Evolutionary conservation across 2,329 filamentous ascomycete species (phyloP).

Genomic region (Xylariaceae sp.): DNA sequence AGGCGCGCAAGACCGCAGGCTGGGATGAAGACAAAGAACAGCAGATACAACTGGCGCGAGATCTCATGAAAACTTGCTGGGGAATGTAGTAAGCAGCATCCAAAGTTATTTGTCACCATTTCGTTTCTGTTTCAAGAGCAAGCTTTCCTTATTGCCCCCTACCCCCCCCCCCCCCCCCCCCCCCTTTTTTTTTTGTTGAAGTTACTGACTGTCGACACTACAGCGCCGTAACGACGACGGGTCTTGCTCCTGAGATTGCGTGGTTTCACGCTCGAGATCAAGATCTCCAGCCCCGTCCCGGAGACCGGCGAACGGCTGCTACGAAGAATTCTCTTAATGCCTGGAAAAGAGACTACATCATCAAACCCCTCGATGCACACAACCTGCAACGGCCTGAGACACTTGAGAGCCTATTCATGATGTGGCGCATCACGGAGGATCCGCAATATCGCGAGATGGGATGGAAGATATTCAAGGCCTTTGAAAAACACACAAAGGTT

Average conservation of each 20-base stretch:
- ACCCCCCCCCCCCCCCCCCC: too few relatives aligned
- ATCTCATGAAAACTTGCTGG: slow-evolving; percentile 95
- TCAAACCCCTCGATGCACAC: slow-evolving; percentile 77
- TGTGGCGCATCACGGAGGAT: slow-evolving; percentile 95
- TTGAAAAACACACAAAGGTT: slow-evolving; percentile 60
- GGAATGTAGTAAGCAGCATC: too few relatives aligned
- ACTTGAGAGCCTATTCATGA: slow-evolving; percentile 89
- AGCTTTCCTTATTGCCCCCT: too few relatives aligned
- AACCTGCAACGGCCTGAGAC: slow-evolving; percentile 95
- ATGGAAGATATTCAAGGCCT: slow-evolving; percentile 95
- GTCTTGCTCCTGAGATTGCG: slow-evolving; percentile 86
- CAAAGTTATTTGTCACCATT: too few relatives aligned
- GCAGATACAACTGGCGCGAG: slow-evolving; percentile 80
- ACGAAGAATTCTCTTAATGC: slow-evolving; percentile 52
- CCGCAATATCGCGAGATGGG: slow-evolving; percentile 88
- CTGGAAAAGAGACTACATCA: slow-evolving; percentile 76
- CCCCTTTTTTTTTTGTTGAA: too few relatives aligned
- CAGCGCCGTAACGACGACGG: slow-evolving; percentile 79
- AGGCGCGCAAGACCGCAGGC: slow-evolving; percentile 68
- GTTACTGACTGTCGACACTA: too few relatives aligned
- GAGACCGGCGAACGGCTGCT: slow-evolving; percentile 50
- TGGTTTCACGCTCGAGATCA: slow-evolving; percentile 76
- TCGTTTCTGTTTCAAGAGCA: too few relatives aligned
- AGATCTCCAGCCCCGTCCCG: slow-evolving; percentile 58
- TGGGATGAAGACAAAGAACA: slow-evolving; percentile 81